Evolutionary conservation across 192 early-diverging fungal species (phyloP), one percentile per base, ranked within the genome.

Genomic region (Backusella liffmaniae): DNA sequence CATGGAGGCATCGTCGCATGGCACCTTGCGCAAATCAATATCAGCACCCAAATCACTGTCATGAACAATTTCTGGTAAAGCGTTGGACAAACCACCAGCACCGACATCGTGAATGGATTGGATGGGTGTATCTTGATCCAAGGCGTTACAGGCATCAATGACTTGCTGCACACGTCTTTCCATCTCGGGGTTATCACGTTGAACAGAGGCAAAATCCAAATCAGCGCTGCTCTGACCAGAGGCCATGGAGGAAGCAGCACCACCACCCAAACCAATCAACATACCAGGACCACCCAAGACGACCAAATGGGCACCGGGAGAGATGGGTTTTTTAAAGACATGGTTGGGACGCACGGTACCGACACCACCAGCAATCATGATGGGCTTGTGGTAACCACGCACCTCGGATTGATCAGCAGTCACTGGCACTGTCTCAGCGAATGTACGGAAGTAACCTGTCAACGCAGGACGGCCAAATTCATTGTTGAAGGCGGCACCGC

Each of bases 131-230:
- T 84, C 77, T 4, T 90, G 84, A n/a, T 93, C 97, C 44, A 96
- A 81, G 9, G 88, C 81, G 5, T 91, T 97, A 89, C 98, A 99
- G 15, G 88, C 86, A 82, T 99, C 98, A 72, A 99, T 92, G 32
- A 99, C 98, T 87, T 94, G 93, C 84, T 99, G 98, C 76, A 92
- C 94, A 37, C 98, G 91, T 36, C 98, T 92, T 85, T 99, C 90
- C 97, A 99, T 99, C 87, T 99, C 98, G 5, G 98, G 93, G 83
- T 99, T 99, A 75, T 98, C 98, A 74, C 98, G 90, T 88, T 99
- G 98, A 29, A 99, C 98, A 6, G 97, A 98, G 10, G 96, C 96
- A 82, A 95, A 99, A 78, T 99, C 98, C 67, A 99, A 88, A 37
- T 93, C 93, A 15, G 92, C 95, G 8, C 93, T 91, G 73, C 91